Base-by-base conservation (phyloP, 352 stramenopile genomes). In the Phytophthora megakarya region DNA sequence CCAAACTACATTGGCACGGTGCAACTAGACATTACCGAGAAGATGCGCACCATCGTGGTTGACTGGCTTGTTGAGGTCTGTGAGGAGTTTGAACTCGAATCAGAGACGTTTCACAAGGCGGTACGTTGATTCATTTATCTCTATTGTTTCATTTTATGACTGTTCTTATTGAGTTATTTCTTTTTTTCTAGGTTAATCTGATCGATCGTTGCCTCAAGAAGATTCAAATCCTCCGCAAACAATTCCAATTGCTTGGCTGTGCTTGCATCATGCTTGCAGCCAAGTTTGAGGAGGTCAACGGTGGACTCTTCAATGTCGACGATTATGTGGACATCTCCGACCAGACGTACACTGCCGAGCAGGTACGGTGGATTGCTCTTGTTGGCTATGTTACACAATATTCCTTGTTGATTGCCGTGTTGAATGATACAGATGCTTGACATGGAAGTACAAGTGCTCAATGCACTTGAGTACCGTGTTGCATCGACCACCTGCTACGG, bases 41-140 rank as follows among this genome's bases (percentile, higher is more conserved):
- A 98, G 58, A 99, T 99, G 98, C 86, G 97, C 54, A 97, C 96
- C 13, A 99, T 99, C 63, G 86, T 99, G 42, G 90, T 99, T 23
- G 98, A 99, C 78, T 99, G 98, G 98, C 89, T 99, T 7, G 94
- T 99, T 18, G 87, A 96, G 62, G 87, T 96, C 32, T 77, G 80
- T 32, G 82, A 93, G 69, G 84, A 96, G 68, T 96, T 93, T 60
- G 81, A 94, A 48, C 73, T 96, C 9, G 76, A 90, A 63, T 86
- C 84, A 6, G 73, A 92, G 60, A 93, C 87, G 8, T 91, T 95
- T 30, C 85, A 95, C 72, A 88, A 92, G 44, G 78, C 85, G 58
- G 81, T 92, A 70, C 13, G 72, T 60, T 43, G 18, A 7, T 18
- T 49, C 30, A 38, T 38, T 16, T 53, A 33, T 32, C 4, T 16